Evolutionary conservation across 352 stramenopile genomes (phyloP), one percentile per base, ranked within the genome.

Genomic region (Pythium insidiosum): DNA sequence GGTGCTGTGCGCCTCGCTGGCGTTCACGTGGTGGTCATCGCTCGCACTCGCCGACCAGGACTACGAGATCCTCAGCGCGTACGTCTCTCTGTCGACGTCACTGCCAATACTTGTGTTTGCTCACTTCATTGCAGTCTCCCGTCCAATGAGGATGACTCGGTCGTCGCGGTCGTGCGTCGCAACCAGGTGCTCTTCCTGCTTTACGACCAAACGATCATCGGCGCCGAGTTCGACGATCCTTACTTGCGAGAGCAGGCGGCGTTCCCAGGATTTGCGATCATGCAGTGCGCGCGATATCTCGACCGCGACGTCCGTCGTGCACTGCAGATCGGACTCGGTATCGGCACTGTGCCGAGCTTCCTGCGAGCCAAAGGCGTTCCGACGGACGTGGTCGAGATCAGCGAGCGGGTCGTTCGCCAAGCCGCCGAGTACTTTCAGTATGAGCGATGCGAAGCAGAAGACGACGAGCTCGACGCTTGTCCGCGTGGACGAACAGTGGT

Each of bases 351-450:
- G 1, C 77, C 77, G 2, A 82, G 38, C 22, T 89, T 89, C 38
- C 53, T 87, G 36, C 72, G 77, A 6, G 44, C 66, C 9, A 56
- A 72, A 31, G 63, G 58, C 11, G 79, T 89, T 38, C 67, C 70
- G 2, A 89, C 77, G 6, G 76, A 89, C 56, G 77, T 85, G 15
- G 68, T 87, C 24, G 77, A 89, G 57, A 85, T 89, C 57, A 89
- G 73, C 41, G 47, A 65, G 12, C 67, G 69, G 0, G 73, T 86
- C 18, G 73, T 84, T 50, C 62, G 58, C 6, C 71, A 84, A 36
- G 77, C 77, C 0, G 45, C 66, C n/a, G 58, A 73, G 34, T 77
- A 80, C 45, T 89, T 89, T 55, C 69, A 81, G 45, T 89, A 86
- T 47, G 61, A 85, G 41, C 56, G 54, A 23, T 89, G 77, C 29